phyloP scores from a whole-genome alignment of 176 grass and related monocot species.

The Hordeum marinum region DNA sequence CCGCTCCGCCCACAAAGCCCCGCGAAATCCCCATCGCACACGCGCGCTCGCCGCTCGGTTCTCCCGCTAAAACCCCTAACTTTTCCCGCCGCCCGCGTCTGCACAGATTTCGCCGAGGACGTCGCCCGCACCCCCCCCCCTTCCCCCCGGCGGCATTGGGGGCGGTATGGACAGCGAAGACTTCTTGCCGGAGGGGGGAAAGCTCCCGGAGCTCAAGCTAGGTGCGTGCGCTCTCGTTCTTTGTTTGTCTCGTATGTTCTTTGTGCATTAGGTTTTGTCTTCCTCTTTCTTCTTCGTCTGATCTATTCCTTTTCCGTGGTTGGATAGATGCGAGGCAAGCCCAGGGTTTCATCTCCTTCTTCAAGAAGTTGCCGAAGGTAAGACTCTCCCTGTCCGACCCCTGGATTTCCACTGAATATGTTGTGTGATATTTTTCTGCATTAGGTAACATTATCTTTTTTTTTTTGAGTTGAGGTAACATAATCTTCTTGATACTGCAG shows the following conservation, averaged over 20 bases:
- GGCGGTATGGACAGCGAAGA: constrained; percentile 28
- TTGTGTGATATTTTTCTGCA: background rate
- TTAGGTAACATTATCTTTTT: background rate
- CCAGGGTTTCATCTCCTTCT: constrained; percentile 96
- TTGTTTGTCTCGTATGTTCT: background rate
- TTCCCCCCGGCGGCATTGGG: background rate
- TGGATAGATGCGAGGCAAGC: constrained; percentile 77
- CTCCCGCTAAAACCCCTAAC: background rate
- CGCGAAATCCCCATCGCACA: too few relatives aligned
- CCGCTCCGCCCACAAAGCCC: too few relatives aligned
- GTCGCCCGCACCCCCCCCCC: background rate
- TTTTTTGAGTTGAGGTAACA: too few relatives aligned
- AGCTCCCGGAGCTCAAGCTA: constrained; percentile 73
- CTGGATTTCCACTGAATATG: background rate
- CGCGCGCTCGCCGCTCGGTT: background rate
- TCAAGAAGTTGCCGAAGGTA: constrained; percentile 74
- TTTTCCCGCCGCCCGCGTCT: constrained; percentile 5
- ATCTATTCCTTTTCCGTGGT: background rate
- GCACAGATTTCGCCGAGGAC: constrained; percentile 35
- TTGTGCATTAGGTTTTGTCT: background rate
- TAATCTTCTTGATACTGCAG: constrained; percentile 27
- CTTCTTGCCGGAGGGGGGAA: constrained; percentile 35
- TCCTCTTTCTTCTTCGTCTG: background rate
- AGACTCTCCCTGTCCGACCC: background rate
- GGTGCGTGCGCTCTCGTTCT: constrained; percentile 14